Percentiles rank a stretch among this genome's conserved stretches.
Conservation (phyloP, 2,329 filamentous ascomycete species). For the Claviceps purpurea region DNA sequence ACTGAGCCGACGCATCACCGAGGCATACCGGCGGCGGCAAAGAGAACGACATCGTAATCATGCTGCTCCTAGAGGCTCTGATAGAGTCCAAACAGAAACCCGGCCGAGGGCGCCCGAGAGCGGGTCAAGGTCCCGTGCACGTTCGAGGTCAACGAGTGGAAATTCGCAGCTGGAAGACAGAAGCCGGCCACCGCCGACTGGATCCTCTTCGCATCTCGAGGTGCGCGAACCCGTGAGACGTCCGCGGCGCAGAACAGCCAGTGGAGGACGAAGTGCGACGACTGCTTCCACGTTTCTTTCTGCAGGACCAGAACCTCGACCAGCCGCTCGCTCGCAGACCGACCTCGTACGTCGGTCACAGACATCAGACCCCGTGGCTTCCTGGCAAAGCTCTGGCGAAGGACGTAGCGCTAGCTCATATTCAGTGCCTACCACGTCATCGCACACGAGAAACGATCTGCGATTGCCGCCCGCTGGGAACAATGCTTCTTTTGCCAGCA, state of each 20-base stretch:
- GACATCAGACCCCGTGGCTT: conserved; percentile 22
- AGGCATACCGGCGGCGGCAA: conserved; percentile 71
- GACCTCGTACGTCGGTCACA: conserved; percentile 41
- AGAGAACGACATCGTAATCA: conserved; percentile 41
- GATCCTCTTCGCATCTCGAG: conserved; percentile 15
- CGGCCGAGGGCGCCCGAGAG: conserved; percentile 16
- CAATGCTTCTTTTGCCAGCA: conserved; percentile 25
- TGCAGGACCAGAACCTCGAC: conserved; percentile 28
- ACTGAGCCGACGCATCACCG: conserved; percentile 78
- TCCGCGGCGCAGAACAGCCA: conserved; percentile 36
- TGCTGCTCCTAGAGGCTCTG: conserved; percentile 21
- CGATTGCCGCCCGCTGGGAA: conserved; percentile 8
- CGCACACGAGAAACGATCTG: conserved; percentile 12
- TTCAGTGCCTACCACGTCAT: conserved; percentile 14
- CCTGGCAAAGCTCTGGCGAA: conserved; percentile 28
- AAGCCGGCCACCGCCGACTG: conserved; percentile 33
- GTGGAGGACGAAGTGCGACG: conserved; percentile 41
- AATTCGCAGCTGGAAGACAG: conserved; percentile 31
- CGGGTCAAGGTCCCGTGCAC: conserved; percentile 24
- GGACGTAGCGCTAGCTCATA: conserved; percentile 28
- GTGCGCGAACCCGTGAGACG: conserved; percentile 17
- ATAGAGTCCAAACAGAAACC: conserved; percentile 12
- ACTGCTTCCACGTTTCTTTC: conserved; percentile 30
- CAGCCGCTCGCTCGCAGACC: conserved; percentile 49
- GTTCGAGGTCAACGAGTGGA: conserved; percentile 33